Percentiles rank a stretch among this genome's conserved stretches.
Evolutionary conservation across 2,329 filamentous ascomycete genomes (phyloP).

Genomic region (Albifimbria verrucaria): DNA sequence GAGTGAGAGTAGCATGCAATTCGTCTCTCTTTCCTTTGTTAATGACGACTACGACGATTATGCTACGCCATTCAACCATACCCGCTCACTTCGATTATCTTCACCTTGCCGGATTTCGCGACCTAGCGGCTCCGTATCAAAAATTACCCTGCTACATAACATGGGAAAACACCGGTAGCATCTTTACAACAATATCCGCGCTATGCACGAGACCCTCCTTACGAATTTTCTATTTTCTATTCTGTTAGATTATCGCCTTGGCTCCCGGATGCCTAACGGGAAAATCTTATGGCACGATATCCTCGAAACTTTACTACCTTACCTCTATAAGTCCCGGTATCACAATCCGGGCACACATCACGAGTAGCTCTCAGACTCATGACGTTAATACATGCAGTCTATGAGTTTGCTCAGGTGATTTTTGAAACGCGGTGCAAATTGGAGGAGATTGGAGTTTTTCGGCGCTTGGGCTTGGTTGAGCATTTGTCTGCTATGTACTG

Average conservation of each 20-base stretch:
- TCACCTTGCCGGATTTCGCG: not conserved
- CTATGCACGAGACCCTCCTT: not conserved
- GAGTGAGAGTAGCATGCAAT: conserved; percentile 28
- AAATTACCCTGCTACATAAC: too few relatives aligned
- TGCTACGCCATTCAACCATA: not conserved
- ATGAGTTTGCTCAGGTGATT: too few relatives aligned
- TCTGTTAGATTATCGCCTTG: not conserved
- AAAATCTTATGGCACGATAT: not conserved
- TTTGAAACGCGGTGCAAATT: too few relatives aligned
- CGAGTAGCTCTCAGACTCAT: too few relatives aligned
- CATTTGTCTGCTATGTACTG: not conserved
- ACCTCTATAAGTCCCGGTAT: too few relatives aligned
- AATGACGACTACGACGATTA: conserved; percentile 5
- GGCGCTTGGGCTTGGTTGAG: not conserved
- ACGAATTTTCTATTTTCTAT: not conserved
- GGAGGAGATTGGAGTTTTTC: not conserved
- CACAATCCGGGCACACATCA: not conserved
- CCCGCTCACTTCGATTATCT: not conserved
- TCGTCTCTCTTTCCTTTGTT: not conserved
- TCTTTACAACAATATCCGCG: not conserved
- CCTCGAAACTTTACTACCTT: not conserved
- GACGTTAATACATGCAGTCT: too few relatives aligned
- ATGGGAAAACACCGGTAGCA: too few relatives aligned
- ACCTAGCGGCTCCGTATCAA: too few relatives aligned
- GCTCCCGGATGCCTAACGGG: not conserved